Percentiles rank a stretch among this genome's conserved stretches.
Evolutionary conservation across 306 rosid genomes (phyloP).

Genomic region (Corylus americana): DNA sequence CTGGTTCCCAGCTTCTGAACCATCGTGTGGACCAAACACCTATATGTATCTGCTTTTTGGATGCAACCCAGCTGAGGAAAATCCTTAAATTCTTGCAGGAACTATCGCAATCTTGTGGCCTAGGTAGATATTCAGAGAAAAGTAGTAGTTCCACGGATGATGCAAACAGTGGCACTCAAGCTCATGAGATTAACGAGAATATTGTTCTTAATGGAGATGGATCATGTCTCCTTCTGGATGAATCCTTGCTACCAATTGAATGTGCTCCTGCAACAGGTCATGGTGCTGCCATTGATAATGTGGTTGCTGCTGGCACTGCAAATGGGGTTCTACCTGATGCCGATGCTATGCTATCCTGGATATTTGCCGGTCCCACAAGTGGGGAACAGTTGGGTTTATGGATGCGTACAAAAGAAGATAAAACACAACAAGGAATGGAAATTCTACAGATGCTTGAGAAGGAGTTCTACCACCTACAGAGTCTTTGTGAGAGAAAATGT

Average conservation of each 20-base stretch:
- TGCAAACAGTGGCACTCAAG: constrained; percentile 38
- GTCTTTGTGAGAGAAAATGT: constrained; percentile 80
- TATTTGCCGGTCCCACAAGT: constrained; percentile 66
- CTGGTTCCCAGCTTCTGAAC: constrained; percentile 76
- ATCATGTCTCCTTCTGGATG: constrained; percentile 73
- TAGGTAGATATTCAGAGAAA: constrained; percentile 71
- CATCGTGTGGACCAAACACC: constrained; percentile 79
- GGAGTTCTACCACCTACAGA: constrained; percentile 75
- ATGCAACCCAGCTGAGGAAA: constrained; percentile 73
- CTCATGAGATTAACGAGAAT: constrained; percentile 63
- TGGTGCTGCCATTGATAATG: constrained; percentile 42
- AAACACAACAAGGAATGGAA: constrained; percentile 64
- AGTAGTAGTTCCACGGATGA: constrained; percentile 51
- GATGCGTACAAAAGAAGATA: constrained; percentile 72
- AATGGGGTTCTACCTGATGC: constrained; percentile 42
- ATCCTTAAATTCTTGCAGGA: constrained; percentile 91
- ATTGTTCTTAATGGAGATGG: constrained; percentile 84
- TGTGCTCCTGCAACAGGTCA: constrained; percentile 36
- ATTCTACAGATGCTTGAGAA: constrained; percentile 73
- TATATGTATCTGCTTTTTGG: constrained; percentile 84
- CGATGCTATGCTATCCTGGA: constrained; percentile 72
- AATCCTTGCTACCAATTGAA: constrained; percentile 54
- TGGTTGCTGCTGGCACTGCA: constrained; percentile 42
- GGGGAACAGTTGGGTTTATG: constrained; percentile 80
- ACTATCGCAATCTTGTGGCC: constrained; percentile 71